Percentiles rank a stretch among this genome's conserved stretches.
Evolutionary conservation across 1,139 yeast species (phyloP).

Genomic region (Meyerozyma smithsonii): DNA sequence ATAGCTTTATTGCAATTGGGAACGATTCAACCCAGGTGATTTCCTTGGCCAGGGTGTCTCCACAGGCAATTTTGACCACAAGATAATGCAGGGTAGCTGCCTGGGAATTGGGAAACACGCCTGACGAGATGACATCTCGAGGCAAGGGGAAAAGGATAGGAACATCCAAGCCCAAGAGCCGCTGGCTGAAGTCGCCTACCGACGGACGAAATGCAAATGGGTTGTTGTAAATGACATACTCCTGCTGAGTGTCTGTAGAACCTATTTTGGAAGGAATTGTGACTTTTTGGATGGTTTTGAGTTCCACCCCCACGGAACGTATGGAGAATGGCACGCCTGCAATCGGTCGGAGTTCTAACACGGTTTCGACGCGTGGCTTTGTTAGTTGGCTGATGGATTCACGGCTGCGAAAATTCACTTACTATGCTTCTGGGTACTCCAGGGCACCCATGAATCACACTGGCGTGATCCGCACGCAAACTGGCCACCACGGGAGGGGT

Average conservation of each 20-base stretch:
- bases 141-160: constrained; percentile 60
- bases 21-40: constrained; percentile 29
- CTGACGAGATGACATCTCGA: constrained; percentile 46
- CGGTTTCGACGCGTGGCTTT: constrained; percentile 42
- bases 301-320: constrained; percentile 33
- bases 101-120: constrained; percentile 34
- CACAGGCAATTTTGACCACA: constrained; percentile 30
- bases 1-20: constrained; percentile 45
- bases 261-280: constrained; percentile 39
- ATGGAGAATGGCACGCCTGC: constrained; percentile 35
- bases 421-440: constrained; percentile 55
- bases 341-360: constrained; percentile 34
- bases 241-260: constrained; percentile 34
- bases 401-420: constrained; percentile 11
- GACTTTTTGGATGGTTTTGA: constrained; percentile 37
- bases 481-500: constrained; percentile 28
- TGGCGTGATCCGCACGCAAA: constrained; percentile 43
- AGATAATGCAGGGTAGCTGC: constrained; percentile 37
- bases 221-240: constrained; percentile 32
- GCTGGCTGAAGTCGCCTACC: constrained; percentile 30
- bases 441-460: constrained; percentile 57
- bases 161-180: constrained; percentile 50
- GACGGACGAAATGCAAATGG: constrained; percentile 35
- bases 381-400: constrained; percentile 7
- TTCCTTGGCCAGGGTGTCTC: constrained; percentile 30